Base-by-base conservation (phyloP, 306 rosid species). In the Vigna hirtella region DNA sequence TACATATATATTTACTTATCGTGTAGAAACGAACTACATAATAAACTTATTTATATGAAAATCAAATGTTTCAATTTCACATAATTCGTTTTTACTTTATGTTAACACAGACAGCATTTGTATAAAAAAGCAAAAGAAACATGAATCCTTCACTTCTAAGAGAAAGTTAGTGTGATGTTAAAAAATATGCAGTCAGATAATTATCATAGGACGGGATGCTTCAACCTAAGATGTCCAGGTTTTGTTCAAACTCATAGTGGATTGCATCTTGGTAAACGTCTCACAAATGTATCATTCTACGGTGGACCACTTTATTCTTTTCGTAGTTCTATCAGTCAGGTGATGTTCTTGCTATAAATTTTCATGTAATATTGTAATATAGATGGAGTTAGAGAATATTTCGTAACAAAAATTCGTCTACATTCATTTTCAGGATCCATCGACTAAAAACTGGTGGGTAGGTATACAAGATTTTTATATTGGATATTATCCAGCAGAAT, bases 291-390 rank as follows among this genome's bases (percentile, higher is more conserved):
- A 72, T 80, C 83, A 13, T 0, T 0, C 0, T 73, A 73, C 15
- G 68, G 22, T 12, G 74, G 69, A 3, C 0, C 0, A 0, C 28
- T 26, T 6, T 0, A 0, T 43, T 32, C 6, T 11, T 0, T 53
- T 14, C 0, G 24, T 0, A 0, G 56, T n/a, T 40, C 74, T 53
- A 28, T 80, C 30, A 1, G 15, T 0, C 69, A 65, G 83, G 79
- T 80, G 0, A 73, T 15, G 12, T 14, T 59, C 11, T 2, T 13
- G 11, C 6, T 0, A 61, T 61, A 15, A 30, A 18, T 9, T 59
- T 59, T 61, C 10, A 6, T 15, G 1, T 43, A 43, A 43, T 43
- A 11, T 43, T 45, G 15, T 11, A 12, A 11, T 14, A 45, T 45
- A 42, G 0, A 12, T 45, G 50, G 5, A 11, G 5, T 4, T 43